A percentile compares a stretch with the other conserved stretches of the same genome.
These are phyloP conservation scores for Suillus occidentalis DNA, from an alignment of 768 basidiomycete genomes.

Conservation along the genomic window DNA sequence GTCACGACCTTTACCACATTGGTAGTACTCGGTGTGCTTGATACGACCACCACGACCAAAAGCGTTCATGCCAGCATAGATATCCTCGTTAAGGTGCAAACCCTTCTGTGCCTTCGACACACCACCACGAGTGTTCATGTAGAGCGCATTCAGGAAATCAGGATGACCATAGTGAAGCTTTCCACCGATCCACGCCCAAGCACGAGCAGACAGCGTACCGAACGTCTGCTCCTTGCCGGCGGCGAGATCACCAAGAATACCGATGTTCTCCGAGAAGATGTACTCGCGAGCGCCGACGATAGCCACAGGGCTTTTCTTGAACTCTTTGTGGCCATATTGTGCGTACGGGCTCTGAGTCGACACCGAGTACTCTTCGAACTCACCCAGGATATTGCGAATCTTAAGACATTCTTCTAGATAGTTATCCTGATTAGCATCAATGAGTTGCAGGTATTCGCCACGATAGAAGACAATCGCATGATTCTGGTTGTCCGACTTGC, in stretches of 20 bases:
- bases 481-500: constrained; percentile 99
- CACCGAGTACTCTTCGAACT: constrained; percentile 91
- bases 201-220: constrained; percentile 94
- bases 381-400: constrained; percentile 96
- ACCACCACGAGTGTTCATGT: constrained; percentile 98
- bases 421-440: constrained; percentile 99
- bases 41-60: constrained; percentile 95
- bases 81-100: constrained; percentile 98
- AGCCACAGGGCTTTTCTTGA: constrained; percentile 86
- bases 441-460: constrained; percentile 98
- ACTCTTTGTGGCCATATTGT: constrained; percentile 86
- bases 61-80: constrained; percentile 98
- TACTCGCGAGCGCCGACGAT: constrained; percentile 99
- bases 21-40: constrained; percentile 99
- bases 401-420: constrained; percentile 99
- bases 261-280: constrained; percentile 99
- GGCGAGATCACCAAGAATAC: constrained; percentile 96
- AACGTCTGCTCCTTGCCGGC: constrained; percentile 99
- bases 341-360: constrained; percentile 91
- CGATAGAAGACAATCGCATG: constrained; percentile 99
- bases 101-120: constrained; percentile 99
- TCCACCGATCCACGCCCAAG: constrained; percentile 96
- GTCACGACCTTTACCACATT: constrained; percentile 98
- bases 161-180: constrained; percentile 99
- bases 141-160: constrained; percentile 96